Evolutionary conservation across 1,139 yeast genomes (phyloP), one percentile per base, ranked within the genome.

Genomic region (Geotrichum reessii): DNA sequence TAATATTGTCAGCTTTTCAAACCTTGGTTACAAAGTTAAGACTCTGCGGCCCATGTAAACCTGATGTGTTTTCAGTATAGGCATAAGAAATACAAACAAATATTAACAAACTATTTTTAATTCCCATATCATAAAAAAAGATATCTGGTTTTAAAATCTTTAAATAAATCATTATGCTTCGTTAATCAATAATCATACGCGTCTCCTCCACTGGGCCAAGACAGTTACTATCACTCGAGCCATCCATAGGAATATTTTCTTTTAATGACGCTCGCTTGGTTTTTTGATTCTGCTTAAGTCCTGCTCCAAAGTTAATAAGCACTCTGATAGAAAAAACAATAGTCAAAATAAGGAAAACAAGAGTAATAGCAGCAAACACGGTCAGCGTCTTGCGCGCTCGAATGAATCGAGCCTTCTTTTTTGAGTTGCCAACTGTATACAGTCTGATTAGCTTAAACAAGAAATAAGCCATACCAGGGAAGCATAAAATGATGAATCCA

Each of bases 301-400:
- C 54, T 24, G 31, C 22, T n/a, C 71, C 71, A 65, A 77, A 80
- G 62, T 78, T 78, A 22, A 56, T 33, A 55, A 76, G 66, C 58
- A 80, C 73, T 52, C 70, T 59, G 4, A 74, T 59, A 47, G 80
- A 81, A 54, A 74, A 67, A 3, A 67, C 69, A 1, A 79, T 70
- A 2, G 82, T 77, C 7, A 73, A 65, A 3, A 74, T 48, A 50
- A 81, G 67, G 33, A 81, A 69, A 1, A 76, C 67, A 27, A 79
- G 65, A 0, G 83, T 79, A 48, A 81, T 68, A 1, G 75, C 76
- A 0, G 83, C 83, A 67, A 81, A 81, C 0, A 77, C 70, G 6
- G 81, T 73, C 53, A 81, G 68, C 8, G 83, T 78, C 57, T 76
- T 78, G 42, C 82, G 67, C 1, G 83, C 82, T 1, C 82, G 78